Evolutionary conservation across 75 land plant species (phyloP), one percentile per base, ranked within the genome.

Genomic region (Selaginella tamariscina): DNA sequence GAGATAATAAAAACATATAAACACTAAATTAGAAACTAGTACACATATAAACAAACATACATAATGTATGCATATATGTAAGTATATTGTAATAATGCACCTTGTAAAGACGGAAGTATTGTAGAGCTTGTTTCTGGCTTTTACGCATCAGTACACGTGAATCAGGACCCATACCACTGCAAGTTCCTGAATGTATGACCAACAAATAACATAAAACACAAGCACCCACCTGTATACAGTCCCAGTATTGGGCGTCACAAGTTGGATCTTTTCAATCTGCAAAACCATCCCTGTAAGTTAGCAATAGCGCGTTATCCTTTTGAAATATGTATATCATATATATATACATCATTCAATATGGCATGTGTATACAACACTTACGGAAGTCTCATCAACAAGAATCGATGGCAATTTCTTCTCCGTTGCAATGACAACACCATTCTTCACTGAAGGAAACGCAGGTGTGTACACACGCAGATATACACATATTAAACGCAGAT

Each of bases 161-260:
- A 77, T 95, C 99, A 39, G 99, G 99, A 27, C 99, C 99, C 96
- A 95, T 95, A 15, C 99, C 99, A 82, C 99, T 95, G 81, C 65
- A 74, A 68, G 23, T 24, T 70, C 27, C n/a, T n/a, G n/a, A n/a
- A n/a, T n/a, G n/a, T n/a, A n/a, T n/a, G n/a, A n/a, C n/a, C n/a
- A n/a, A n/a, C n/a, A n/a, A n/a, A n/a, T n/a, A n/a, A n/a, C n/a
- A 24, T 31, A 67, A n/a, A 30, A 1, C n/a, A 24, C 67, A 30
- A 71, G 55, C 1, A 20, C 60, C 60, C 0, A 94, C 98, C 98
- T 94, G 81, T 94, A 90, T 0, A 84, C 96, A 72, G 86, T 92
- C 71, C 98, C 98, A 75, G 90, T 94, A 56, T 94, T 84, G 67
- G 83, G 77, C 28, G 98, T 94, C 56, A 94, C 56, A 5, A 70